phyloP scores from a whole-genome alignment of 2,329 filamentous ascomycete species.

The Hortaea werneckii region DNA sequence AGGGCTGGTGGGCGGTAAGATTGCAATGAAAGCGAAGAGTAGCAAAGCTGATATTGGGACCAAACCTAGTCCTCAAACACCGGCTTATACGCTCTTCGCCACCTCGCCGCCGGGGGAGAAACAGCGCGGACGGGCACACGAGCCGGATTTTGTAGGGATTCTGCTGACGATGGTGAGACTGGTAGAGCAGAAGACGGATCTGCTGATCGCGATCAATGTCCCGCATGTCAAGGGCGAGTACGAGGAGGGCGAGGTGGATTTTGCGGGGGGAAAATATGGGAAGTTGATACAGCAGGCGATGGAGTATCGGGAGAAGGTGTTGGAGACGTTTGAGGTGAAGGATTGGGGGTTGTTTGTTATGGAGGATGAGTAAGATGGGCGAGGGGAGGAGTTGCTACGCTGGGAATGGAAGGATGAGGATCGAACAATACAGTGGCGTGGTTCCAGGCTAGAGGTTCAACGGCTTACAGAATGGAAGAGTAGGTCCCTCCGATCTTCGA shows the following conservation, averaged over 20 bases:
- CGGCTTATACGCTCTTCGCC: constrained; percentile 60
- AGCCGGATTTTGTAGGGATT: constrained; percentile 49
- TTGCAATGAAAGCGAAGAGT: neutral
- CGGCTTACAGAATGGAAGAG: too few species aligned
- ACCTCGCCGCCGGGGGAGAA: constrained; percentile 36
- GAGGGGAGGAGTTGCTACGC: too few species aligned
- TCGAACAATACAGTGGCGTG: neutral
- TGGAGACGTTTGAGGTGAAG: constrained; percentile 64
- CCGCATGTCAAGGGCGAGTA: constrained; percentile 71
- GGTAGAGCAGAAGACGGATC: constrained; percentile 63
- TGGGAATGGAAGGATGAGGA: neutral
- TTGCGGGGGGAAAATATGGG: constrained; percentile 54
- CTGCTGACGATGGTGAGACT: constrained; percentile 70
- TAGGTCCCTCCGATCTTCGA: too few species aligned
- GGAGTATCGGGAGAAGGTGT: constrained; percentile 59
- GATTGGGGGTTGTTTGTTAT: constrained; percentile 64
- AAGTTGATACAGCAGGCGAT: constrained; percentile 53
- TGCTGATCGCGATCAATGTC: constrained; percentile 79
- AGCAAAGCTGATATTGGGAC: too few species aligned
- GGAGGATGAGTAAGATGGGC: neutral
- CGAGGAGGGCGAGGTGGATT: constrained; percentile 59
- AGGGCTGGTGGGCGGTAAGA: neutral
- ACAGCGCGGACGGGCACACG: constrained; percentile 36
- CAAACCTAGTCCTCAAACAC: constrained; percentile 32
- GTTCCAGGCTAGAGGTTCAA: neutral